Evolutionary conservation across 768 basidiomycete genomes (phyloP), one percentile per base, ranked within the genome.

Genomic region (Lentinula guzmanii): DNA sequence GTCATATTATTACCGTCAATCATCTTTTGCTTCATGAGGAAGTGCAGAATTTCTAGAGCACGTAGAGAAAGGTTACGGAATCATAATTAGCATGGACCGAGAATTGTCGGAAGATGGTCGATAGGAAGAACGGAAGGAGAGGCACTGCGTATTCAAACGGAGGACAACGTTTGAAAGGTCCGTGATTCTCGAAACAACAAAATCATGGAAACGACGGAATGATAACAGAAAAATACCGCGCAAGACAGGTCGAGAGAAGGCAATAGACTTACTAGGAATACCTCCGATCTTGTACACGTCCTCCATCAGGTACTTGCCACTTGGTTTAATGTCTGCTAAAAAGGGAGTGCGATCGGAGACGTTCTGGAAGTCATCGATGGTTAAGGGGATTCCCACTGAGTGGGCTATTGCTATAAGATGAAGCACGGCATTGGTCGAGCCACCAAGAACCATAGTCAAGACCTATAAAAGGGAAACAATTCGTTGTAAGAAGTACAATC

Each of bases 251-350:
- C 31, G 48, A 59, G 11, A 33, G 18, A 34, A 13, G n/a, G 58
- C 46, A 59, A 50, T 43, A 53, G 8, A 79, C 90, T 64, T 75
- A 96, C 95, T 91, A 4, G 97, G 96, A 66, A 95, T 95, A 61
- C 96, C 97, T 59, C 97, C 97, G 61, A 98, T 87, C 72, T 90
- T 92, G 82, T 92, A 86, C 8, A 99, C 86, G 69, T 98, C 92
- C 75, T 95, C 95, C 94, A 98, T 97, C 67, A 98, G 93, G 79
- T 98, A 98, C 75, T 95, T 95, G 41, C 97, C 97, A 65, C 92
- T 94, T 1, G 97, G 97, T 71, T 95, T 97, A 65, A 99, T 84
- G 74, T 99, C 92, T 24, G 96, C 95, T 65, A 98, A 80, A 83
- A 98, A 96, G 9, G 97, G 97, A 1, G 82, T 86, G 51, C 90